Conservation (phyloP, 2,329 filamentous ascomycete genomes). For the Penicillium aurantiogriseum region DNA sequence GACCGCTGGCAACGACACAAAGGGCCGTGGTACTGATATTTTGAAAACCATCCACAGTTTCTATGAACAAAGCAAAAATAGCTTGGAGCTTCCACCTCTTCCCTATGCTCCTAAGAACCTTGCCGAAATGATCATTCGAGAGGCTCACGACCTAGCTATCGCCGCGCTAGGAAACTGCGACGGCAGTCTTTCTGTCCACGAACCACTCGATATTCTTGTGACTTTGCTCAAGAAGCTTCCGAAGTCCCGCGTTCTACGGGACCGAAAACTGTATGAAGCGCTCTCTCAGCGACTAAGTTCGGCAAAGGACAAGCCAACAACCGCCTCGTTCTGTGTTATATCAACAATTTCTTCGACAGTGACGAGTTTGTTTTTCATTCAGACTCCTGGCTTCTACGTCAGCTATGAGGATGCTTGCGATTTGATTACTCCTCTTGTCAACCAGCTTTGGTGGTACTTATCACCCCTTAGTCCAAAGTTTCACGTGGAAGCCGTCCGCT, state of each 20-base stretch:
- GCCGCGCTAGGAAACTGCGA: conserved; percentile 29
- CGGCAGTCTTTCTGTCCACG: conserved; percentile 49
- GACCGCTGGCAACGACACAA: conserved; percentile 13
- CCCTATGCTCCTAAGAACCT: conserved; percentile 59
- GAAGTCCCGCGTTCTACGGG: conserved; percentile 35
- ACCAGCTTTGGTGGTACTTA: conserved; percentile 74
- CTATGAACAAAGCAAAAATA: conserved; percentile 69
- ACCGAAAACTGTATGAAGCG: conserved; percentile 36
- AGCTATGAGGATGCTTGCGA: conserved; percentile 52
- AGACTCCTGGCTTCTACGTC: conserved; percentile 37
- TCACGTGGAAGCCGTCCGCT: conserved; percentile 86
- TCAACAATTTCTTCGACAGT: conserved; percentile 51
- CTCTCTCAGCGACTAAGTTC: conserved; percentile 29
- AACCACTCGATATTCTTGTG: conserved; percentile 60
- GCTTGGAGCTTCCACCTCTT: conserved; percentile 59
- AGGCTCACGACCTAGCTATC: conserved; percentile 48
- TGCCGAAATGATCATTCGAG: conserved; percentile 63
- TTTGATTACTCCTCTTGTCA: conserved; percentile 67
- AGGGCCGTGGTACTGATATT: conserved; percentile 43
- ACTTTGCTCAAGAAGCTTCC: conserved; percentile 45
- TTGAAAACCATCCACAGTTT: conserved; percentile 63
- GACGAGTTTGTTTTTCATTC: conserved; percentile 39
- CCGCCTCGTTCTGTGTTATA: conserved; percentile 37
- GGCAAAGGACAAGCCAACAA: conserved; percentile 24
- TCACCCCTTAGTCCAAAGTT: conserved; percentile 84